Conservation (phyloP, 2,329 filamentous ascomycete species). For the Colletotrichum liaoningense region DNA sequence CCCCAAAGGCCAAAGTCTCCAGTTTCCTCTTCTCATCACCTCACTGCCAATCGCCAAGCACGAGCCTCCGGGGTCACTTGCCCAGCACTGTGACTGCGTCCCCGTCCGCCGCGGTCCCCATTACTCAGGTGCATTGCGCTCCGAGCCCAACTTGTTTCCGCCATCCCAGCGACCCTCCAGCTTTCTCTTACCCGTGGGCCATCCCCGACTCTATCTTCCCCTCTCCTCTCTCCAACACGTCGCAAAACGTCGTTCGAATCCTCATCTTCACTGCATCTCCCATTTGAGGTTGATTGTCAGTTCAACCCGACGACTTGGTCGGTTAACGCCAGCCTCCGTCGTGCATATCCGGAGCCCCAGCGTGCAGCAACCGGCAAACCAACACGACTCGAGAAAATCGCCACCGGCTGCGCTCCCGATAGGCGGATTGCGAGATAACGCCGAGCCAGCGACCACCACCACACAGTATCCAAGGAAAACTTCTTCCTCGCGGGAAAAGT, state of each 20-base stretch:
- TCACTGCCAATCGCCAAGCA: slow-evolving; percentile 16
- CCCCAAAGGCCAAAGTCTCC: not conserved
- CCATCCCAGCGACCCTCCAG: slow-evolving; percentile 9
- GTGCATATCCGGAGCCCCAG: not conserved
- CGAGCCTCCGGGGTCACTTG: slow-evolving; percentile 19
- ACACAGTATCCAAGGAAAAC: slow-evolving; percentile 27
- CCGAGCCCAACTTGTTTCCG: slow-evolving; percentile 20
- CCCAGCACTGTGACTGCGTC: slow-evolving; percentile 9
- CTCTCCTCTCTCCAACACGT: slow-evolving; percentile 4
- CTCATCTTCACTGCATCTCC: slow-evolving; percentile 2
- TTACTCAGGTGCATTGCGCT: slow-evolving; percentile 10
- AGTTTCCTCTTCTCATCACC: not conserved
- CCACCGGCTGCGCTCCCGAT: slow-evolving; percentile 20
- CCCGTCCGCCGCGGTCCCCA: slow-evolving; percentile 6
- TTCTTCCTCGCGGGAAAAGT: slow-evolving; percentile 26
- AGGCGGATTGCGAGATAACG: slow-evolving; percentile 34
- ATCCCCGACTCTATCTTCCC: slow-evolving; percentile 3
- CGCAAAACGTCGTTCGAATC: slow-evolving; percentile 1
- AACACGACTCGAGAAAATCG: slow-evolving; percentile 7
- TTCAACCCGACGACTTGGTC: not conserved
- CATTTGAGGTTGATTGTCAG: slow-evolving; percentile 8
- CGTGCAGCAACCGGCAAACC: not conserved
- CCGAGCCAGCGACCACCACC: slow-evolving; percentile 9
- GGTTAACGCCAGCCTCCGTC: not conserved
- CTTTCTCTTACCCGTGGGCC: not conserved